Evolutionary conservation across 176 grass and related monocot genomes (phyloP).

Genomic region (Neostapfia colusana): DNA sequence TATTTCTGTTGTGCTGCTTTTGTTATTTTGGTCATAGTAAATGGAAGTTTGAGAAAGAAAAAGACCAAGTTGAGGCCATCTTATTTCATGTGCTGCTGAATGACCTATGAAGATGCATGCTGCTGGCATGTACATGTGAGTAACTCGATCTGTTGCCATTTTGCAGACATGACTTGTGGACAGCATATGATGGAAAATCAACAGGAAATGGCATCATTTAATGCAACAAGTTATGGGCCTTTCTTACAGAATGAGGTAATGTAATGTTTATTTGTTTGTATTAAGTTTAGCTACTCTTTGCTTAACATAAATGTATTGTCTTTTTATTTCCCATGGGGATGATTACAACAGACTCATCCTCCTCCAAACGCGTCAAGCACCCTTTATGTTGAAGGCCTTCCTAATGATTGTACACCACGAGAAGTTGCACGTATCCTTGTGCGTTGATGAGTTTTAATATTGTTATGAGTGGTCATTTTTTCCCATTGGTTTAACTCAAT

Average conservation of each 20-base stretch:
- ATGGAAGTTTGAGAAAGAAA: not conserved
- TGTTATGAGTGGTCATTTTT: not conserved
- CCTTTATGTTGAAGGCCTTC: slow-evolving; percentile 65
- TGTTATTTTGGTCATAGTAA: not conserved
- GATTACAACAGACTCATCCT: slow-evolving; percentile 48
- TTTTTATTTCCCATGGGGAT: slow-evolving; percentile 6
- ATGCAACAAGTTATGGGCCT: slow-evolving; percentile 55
- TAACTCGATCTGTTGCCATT: not conserved
- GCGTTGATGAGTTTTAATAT: not conserved
- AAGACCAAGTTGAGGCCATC: not conserved
- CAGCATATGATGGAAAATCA: slow-evolving; percentile 45
- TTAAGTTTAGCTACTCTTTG: not conserved
- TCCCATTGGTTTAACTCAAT: not conserved
- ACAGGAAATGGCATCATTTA: not conserved
- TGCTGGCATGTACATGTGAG: not conserved
- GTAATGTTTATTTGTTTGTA: slow-evolving; percentile 3
- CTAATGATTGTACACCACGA: slow-evolving; percentile 48
- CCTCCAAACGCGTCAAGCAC: slow-evolving; percentile 63
- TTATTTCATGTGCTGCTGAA: not conserved
- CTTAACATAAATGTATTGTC: not conserved
- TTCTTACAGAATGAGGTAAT: slow-evolving; percentile 63
- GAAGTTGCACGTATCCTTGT: slow-evolving; percentile 83
- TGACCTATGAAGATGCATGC: not conserved
- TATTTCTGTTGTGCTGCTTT: slow-evolving; percentile 1
- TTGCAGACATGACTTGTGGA: slow-evolving; percentile 57